phyloP scores from a whole-genome alignment of 768 basidiomycete genomes.

The Vararia minispora region DNA sequence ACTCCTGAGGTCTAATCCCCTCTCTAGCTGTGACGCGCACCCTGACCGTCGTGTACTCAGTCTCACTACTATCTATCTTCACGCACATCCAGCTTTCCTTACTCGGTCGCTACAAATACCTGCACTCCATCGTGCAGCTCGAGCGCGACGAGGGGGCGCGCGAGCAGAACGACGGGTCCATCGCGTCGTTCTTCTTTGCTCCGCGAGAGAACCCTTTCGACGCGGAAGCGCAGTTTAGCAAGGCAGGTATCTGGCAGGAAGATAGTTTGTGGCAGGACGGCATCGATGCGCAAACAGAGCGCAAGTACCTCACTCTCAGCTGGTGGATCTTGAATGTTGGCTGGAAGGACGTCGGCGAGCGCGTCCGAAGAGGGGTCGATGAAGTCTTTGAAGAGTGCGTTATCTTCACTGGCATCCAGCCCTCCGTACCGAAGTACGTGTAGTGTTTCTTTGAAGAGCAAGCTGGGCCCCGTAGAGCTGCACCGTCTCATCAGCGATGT shows the following conservation, averaged over 20 bases:
- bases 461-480: slow-evolving; percentile 59
- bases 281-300: slow-evolving; percentile 58
- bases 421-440: neutral
- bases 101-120: slow-evolving; percentile 73
- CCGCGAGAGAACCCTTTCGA: slow-evolving; percentile 13
- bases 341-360: slow-evolving; percentile 73
- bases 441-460: slow-evolving; percentile 78
- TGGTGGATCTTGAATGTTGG: slow-evolving; percentile 94
- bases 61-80: slow-evolving; percentile 76
- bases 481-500: slow-evolving; percentile 62
- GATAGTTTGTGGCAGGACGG: slow-evolving; percentile 17
- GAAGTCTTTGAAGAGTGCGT: slow-evolving; percentile 78
- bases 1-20: slow-evolving; percentile 5
- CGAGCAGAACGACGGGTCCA: slow-evolving; percentile 31
- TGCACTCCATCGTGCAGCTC: slow-evolving; percentile 50
- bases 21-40: slow-evolving; percentile 73
- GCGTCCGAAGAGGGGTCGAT: slow-evolving; percentile 66
- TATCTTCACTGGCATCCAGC: neutral
- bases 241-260: slow-evolving; percentile 14
- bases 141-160: slow-evolving; percentile 48
- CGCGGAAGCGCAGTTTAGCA: slow-evolving; percentile 18
- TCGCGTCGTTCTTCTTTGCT: slow-evolving; percentile 25
- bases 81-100: slow-evolving; percentile 80
- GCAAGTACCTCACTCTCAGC: slow-evolving; percentile 72
- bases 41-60: slow-evolving; percentile 77